Base-by-base conservation (phyloP, 495 filamentous ascomycete species). In the Glutinoglossum americanum region DNA sequence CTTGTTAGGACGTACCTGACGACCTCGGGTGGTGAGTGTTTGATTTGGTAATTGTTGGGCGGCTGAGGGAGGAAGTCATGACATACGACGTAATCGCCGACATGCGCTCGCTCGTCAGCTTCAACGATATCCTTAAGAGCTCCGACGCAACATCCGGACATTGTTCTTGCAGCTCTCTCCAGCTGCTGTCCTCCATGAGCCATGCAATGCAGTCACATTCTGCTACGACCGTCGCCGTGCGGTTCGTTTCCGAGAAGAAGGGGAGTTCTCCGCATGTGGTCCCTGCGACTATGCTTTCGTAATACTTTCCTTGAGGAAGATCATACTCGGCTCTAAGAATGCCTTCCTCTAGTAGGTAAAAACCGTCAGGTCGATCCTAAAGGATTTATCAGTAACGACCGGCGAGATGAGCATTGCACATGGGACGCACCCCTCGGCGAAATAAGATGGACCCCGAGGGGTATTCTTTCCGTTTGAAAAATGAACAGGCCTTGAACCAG, bases 251-350 rank as follows among this genome's bases (percentile, higher is more conserved):
- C 17, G 82, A 84, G 69, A 98, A 98, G 72, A 98, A 98, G 0
- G 92, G 92, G 56, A 97, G 69, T 69, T 98, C 92, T 27, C 92
- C 92, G 64, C 90, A 96, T 10, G 92, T 95, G 26, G 90, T 89
- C 25, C 92, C 92, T 8, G 88, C 87, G 1, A 96, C 85, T 45
- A 98, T 94, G 60, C 87, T 83, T 65, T 98, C 92, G 51, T 80
- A 89, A 63, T 87, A 85, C 61, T 77, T 76, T 5, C 93, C 92
- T 66, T 96, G 92, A 0, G 90, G 87, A 19, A 89, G 74, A 33
- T 90, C 77, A 65, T 97, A 98, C 62, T 92, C 88, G 0, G 82
- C 87, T 37, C 88, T 78, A 30, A 98, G 75, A 65, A 95, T 88
- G 32, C 92, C 92, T 2, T 77, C 74, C 69, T 97, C 88, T 3